These are phyloP conservation scores for Botrytis porri DNA, from an alignment of 2,329 filamentous ascomycete genomes.

Conservation along the genomic window DNA sequence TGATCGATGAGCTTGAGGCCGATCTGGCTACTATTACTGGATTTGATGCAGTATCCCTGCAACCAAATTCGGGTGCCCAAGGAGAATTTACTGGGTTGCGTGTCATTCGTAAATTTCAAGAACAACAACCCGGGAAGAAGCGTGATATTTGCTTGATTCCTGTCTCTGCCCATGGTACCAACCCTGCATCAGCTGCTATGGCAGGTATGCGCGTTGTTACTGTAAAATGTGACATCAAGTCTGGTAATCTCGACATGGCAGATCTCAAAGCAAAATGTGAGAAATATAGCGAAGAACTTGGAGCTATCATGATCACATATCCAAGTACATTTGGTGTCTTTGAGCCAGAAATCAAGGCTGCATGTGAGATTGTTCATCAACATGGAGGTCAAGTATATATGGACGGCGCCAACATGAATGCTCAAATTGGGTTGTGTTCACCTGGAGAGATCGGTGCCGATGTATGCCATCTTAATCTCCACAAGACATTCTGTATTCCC, in stretches of 20 bases:
- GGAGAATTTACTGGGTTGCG: slow-evolving; percentile 91
- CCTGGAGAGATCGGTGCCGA: slow-evolving; percentile 94
- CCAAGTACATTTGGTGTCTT: slow-evolving; percentile 94
- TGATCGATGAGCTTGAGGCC: slow-evolving; percentile 70
- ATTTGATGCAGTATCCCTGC: slow-evolving; percentile 84
- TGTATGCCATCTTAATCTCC: slow-evolving; percentile 93
- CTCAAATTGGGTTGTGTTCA: slow-evolving; percentile 91
- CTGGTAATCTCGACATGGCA: slow-evolving; percentile 82
- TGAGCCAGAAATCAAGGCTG: slow-evolving; percentile 83
- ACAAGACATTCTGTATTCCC: slow-evolving; percentile 99
- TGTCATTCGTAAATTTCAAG: slow-evolving; percentile 80
- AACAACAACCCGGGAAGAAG: slow-evolving; percentile 63
- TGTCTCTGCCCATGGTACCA: slow-evolving; percentile 92
- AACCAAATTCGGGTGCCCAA: slow-evolving; percentile 94
- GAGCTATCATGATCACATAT: slow-evolving; percentile 95
- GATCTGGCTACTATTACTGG: slow-evolving; percentile 83
- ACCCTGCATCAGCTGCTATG: slow-evolving; percentile 94
- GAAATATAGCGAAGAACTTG: slow-evolving; percentile 80
- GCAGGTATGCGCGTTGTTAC: slow-evolving; percentile 91
- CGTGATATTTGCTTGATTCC: slow-evolving; percentile 93
- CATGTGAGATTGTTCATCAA: slow-evolving; percentile 79
- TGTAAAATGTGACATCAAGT: slow-evolving; percentile 83
- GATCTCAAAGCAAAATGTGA: slow-evolving; percentile 87
- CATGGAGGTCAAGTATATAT: slow-evolving; percentile 95
- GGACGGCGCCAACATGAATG: slow-evolving; percentile 99